Percentiles rank a stretch among this genome's conserved stretches.
Evolutionary conservation across 176 grass and related monocot genomes (phyloP).

Genomic region (Rhynchospora tenuis): DNA sequence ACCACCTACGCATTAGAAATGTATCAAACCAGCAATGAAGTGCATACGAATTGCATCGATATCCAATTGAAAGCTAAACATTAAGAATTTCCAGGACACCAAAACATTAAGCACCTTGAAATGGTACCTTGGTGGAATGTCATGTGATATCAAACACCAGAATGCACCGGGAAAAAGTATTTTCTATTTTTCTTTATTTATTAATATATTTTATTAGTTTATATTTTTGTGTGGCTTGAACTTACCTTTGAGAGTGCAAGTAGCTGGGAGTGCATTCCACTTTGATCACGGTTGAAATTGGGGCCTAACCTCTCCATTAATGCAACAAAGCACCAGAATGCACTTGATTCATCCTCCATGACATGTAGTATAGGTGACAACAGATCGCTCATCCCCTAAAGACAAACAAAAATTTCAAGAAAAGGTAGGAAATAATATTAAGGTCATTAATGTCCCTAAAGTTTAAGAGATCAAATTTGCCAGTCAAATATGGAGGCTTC

Average conservation of each 20-base stretch:
- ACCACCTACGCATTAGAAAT: not conserved
- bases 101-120: not conserved
- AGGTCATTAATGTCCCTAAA: not conserved
- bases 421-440: not conserved
- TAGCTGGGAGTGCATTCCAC: constrained; percentile 98
- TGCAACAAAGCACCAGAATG: constrained; percentile 95
- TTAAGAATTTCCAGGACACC: not conserved
- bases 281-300: constrained; percentile 99
- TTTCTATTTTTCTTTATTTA: not conserved
- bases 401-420: not conserved
- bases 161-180: not conserved
- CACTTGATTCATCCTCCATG: constrained; percentile 80
- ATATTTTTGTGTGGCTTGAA: not conserved
- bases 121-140: not conserved
- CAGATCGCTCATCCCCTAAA: constrained; percentile 96
- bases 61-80: not conserved
- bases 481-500: not conserved
- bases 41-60: not conserved
- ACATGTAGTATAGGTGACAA: constrained; percentile 80
- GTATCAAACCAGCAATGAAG: not conserved
- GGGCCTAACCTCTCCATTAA: constrained; percentile 92
- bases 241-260: constrained; percentile 88
- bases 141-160: not conserved
- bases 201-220: not conserved
- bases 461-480: not conserved